Base-by-base conservation (phyloP, 306 rosid species). In the Corylus americana region DNA sequence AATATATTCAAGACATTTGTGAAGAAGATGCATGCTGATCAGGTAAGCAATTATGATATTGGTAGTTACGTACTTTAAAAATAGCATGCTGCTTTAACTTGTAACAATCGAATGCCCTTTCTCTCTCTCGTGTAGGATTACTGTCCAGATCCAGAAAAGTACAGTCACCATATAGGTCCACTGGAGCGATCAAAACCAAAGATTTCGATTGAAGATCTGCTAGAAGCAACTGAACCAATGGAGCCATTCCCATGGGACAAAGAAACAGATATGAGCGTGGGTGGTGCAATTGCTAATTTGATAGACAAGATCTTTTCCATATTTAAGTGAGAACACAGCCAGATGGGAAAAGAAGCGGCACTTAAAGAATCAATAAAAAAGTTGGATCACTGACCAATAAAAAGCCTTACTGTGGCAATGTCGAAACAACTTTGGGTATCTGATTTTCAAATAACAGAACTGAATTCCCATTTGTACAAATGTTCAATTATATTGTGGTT, bases 11-110 rank as follows among this genome's bases (percentile, higher is more conserved):
- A 89, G 86, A 83, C 67, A 63, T 91, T 94, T 87, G 98, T 91
- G 57, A 79, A 66, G 83, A 94, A 91, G 85, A 92, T 92, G 90
- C 97, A 92, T 77, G 97, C 97, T 70, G 89, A 94, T 91, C 97
- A 89, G 93, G 98, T 92, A 70, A 88, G 59, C 45, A 82, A 71
- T 50, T 70, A 50, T 78, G 73, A 74, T 20, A 27, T 27, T 62
- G n/a, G 42, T 4, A 27, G 44, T 42, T 42, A 81, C 76, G 77
- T 45, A 57, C 55, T 75, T 51, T 44, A 17, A 44, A 74, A 67
- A 72, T 48, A 29, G 78, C 50, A 74, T 57, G 16, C 20, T 11
- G 10, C 16, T 74, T 75, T 66, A 22, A 55, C 49, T 59, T 62
- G 44, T 49, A 37, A 75, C 67, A 66, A 82, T 55, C 76, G 47